A percentile compares a stretch with the other conserved stretches of the same genome.
Evolutionary conservation across 495 filamentous ascomycete genomes (phyloP).

Genomic region (Entonaema liquescens): DNA sequence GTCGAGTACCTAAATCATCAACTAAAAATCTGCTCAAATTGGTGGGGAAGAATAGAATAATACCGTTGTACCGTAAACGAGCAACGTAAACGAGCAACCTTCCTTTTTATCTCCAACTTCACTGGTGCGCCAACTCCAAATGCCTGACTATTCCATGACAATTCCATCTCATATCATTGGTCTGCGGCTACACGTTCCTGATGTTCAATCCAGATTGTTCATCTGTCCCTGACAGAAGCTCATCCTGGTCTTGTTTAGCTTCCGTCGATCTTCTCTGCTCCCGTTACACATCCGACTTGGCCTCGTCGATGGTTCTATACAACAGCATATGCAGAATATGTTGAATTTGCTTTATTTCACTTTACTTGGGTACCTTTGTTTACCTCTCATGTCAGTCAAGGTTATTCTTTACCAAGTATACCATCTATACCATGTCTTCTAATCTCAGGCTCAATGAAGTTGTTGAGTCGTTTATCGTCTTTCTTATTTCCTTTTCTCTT

Average conservation of each 20-base stretch:
- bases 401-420: not conserved
- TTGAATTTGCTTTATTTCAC: constrained; percentile 11
- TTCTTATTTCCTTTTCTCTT: constrained; percentile 17
- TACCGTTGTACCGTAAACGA: not conserved
- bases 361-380: constrained; percentile 7
- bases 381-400: too few species aligned
- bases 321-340: not conserved
- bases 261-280: constrained; percentile 26
- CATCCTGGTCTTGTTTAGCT: constrained; percentile 29
- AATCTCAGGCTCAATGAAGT: constrained; percentile 33
- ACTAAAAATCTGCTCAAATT: constrained; percentile 30
- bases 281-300: constrained; percentile 38
- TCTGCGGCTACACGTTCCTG: constrained; percentile 26
- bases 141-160: constrained; percentile 28
- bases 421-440: not conserved
- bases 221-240: constrained; percentile 39
- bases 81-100: not conserved
- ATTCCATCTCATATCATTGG: constrained; percentile 22
- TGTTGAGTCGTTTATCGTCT: constrained; percentile 5
- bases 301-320: constrained; percentile 7
- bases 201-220: constrained; percentile 5
- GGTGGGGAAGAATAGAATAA: constrained; percentile 2
- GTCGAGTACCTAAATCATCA: constrained; percentile 18
- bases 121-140: constrained; percentile 26
- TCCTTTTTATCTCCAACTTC: constrained; percentile 23